Evolutionary conservation across 108 stramenopile genomes (phyloP).

Genomic region (Poteriospumella lacustris): DNA sequence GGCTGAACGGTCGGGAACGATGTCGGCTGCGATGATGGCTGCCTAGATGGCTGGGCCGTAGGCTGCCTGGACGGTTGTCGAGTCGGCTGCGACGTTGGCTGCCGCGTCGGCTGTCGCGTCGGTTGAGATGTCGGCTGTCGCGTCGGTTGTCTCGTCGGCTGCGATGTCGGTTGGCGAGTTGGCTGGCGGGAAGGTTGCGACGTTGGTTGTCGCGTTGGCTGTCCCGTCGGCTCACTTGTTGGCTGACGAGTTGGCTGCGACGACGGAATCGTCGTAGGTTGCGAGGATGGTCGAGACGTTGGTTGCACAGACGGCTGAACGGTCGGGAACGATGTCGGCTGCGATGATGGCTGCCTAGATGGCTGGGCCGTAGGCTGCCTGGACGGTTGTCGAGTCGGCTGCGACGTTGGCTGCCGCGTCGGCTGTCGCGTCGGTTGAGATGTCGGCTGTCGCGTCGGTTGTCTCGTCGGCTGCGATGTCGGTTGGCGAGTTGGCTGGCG

Average conservation of each 20-base stretch:
- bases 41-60: too few relatives aligned
- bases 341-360: background rate
- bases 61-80: too few relatives aligned
- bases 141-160: too few relatives aligned
- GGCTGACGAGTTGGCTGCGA: background rate
- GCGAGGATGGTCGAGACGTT: background rate
- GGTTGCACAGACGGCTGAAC: background rate
- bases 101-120: too few relatives aligned
- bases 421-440: background rate
- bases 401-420: background rate
- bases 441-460: background rate
- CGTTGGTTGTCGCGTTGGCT: conserved; percentile 13
- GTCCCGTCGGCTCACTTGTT: conserved; percentile 1
- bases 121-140: too few relatives aligned
- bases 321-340: background rate
- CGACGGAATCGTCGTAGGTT: too few relatives aligned
- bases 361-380: conserved; percentile 3
- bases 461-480: background rate
- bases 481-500: background rate
- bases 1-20: too few relatives aligned
- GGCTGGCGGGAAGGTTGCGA: too few relatives aligned
- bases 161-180: too few relatives aligned
- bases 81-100: too few relatives aligned
- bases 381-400: background rate
- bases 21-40: too few relatives aligned